phyloP scores from a whole-genome alignment of 441 rosid species.

The Syzygium malaccense region DNA sequence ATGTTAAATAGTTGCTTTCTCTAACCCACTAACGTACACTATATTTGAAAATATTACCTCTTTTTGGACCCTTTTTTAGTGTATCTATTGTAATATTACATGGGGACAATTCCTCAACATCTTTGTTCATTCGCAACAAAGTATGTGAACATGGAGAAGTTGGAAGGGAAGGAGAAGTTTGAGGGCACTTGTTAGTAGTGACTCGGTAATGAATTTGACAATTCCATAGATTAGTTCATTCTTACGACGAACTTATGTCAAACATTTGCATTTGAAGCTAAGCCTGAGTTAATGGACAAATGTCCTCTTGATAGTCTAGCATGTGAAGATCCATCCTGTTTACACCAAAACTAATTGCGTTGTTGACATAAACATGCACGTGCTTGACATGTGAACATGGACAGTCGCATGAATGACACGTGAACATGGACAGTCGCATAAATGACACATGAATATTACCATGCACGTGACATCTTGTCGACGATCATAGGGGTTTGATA shows the following conservation, averaged over 20 bases:
- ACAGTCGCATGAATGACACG: no score
- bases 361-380: no score
- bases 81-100: background rate
- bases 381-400: no score
- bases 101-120: background rate
- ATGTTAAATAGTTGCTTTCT: background rate
- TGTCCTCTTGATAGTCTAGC: background rate
- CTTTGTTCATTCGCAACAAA: background rate
- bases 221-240: background rate
- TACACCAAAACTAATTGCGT: no score
- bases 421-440: no score
- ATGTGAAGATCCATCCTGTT: background rate
- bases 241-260: background rate
- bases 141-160: background rate
- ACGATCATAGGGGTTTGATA: no score
- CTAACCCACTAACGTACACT: background rate
- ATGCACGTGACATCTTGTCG: no score
- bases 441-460: no score
- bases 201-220: background rate
- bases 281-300: background rate
- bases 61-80: background rate
- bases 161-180: background rate
- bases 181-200: accelerated
- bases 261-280: background rate
- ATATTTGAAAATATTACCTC: background rate